Base-by-base conservation (phyloP, 2,329 filamentous ascomycete genomes). In the Clonostachys rhizophaga region DNA sequence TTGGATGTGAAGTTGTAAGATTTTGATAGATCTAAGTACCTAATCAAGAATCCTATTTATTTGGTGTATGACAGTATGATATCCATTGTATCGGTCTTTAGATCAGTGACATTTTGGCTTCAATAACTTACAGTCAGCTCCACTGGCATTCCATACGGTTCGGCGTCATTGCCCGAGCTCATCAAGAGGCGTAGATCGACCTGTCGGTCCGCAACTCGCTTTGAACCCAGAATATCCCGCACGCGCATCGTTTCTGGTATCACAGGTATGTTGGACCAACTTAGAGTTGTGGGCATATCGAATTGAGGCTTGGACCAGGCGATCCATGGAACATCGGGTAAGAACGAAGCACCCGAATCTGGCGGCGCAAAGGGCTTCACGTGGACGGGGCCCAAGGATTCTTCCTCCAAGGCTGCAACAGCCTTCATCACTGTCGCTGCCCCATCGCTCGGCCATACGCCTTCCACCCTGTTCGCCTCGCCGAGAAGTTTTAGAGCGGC, bases 381-480 rank as follows among this genome's bases (percentile, higher is more conserved):
- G 12, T 9, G 12, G 8, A 9, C 5, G 4, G 9, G 24, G 9
- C 20, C 14, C 14, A 45, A 10, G 16, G 18, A 20, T 14, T 45
- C 44, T 30, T 45, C 44, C 35, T 45, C 44, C 10, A 40, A 16
- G 18, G 44, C 34, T 12, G 40, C 34, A 12, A 45, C 34, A 6
- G 36, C 34, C 13, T 24, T 13, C 44, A 45, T 20, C 8, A 62
- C 63, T 5, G 49, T 52, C 8, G 59, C 57, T 3, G 58, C 53
- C 2, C 54, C 58, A n/a, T 54, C 52, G 42, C 63, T 65, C 47
- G 55, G 54, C 63, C 62, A 66, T 48, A 59, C 53, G 3, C 62
- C 63, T 34, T 65, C 63, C 13, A 62, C 61, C 16, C 63, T 47
- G n/a, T 59, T 61, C 16, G 57, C 44, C 18, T 46, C 48, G 13